Base-by-base conservation (phyloP, 2,329 filamentous ascomycete genomes). In the Didymella segeticola region DNA sequence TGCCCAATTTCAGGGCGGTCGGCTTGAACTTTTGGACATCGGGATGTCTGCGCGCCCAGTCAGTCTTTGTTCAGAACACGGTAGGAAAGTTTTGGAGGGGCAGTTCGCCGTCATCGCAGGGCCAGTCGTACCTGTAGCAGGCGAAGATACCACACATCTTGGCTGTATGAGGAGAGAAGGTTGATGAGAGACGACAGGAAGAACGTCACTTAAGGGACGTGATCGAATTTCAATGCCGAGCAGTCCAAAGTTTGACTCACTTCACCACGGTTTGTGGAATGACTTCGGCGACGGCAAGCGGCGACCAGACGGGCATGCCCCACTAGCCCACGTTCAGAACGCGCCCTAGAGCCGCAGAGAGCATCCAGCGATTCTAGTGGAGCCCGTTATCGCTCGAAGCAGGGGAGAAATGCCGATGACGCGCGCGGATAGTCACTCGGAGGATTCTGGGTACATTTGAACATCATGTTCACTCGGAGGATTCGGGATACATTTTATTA, bases 101-200 rank as follows among this genome's bases (percentile, higher is more conserved):
- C 68, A 67, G 49, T 57, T 57, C 57, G 49, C 59, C 47, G 39
- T 41, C 53, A 61, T 53, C 47, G 43, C 58, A 53, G 50, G 26
- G 57, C 27, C 34, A 42, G 25, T 56, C 73, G 56, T 75, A 96
- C 92, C 85, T 83, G 79, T 97, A 91, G 80, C 93, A 97, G 70
- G 91, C 93, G 78, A 97, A 97, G 74, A 97, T 96, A 78, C 92
- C 92, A 88, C 92, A 96, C 92, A 96, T 96, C 69, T 76, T 89
- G 82, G 47, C 54, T 43, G 53, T 51, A 57, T 53, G 34, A 31
- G 30, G 41, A 5, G 33, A 17, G 31, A 46, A 33, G 36, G 48
- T 34, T 31, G 51, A 51, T 53, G n/a, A n/a, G n/a, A n/a, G n/a
- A n/a, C 43, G 43, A 46, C 26, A 41, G 33, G 43, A 43, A 41